Evolutionary conservation across 495 filamentous ascomycete genomes (phyloP), one percentile per base, ranked within the genome.

Genomic region (Hypomontagnella submonticulosa): DNA sequence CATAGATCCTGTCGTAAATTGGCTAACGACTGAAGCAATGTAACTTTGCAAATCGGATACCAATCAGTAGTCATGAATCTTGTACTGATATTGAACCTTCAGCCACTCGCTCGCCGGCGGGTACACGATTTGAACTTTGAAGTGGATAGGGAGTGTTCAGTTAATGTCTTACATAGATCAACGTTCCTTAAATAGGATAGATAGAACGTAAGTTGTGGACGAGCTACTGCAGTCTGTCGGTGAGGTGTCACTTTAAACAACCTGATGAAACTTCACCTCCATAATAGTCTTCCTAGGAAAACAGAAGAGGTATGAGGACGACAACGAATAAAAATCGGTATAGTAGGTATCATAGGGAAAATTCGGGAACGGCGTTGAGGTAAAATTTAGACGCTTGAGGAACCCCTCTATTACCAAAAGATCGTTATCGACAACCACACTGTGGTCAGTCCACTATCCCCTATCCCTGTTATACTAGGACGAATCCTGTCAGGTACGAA

Each of bases 401-500:
- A 27, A 6, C 23, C 23, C 23, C 23, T 27, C 23, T 27, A 27
- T 2, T 15, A 53, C 38, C 37, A 32, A 42, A 20, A 30, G 23
- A 33, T 13, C 23, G 13, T 30, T 18, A 27, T 3, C 47, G 13
- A 53, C 32, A 53, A 53, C 40, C 57, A 59, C 42, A 57, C 57
- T 61, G 46, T 61, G 38, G 13, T 61, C 23, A 46, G 36, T 7
- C 20, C 44, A 32, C 0, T 0, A 57, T 49, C 65, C 54, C 46
- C 0, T 0, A 57, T 49, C 65, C 54, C 46, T 59, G 65, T 38
- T 11, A 19, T 52, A 51, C 13, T 27, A 34, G 43, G 54, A n/a
- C 16, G 55, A 54, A 63, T 68, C 59, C 64, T 34, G 55, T 41
- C 23, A 67, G 57, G 64, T 20, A 61, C 47, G 13, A 52, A 36